Percentiles rank a stretch among this genome's conserved stretches.
These are phyloP conservation scores for Asparagopsis taxiformis DNA, from an alignment of 31 red algal genomes.

Conservation along the genomic window DNA sequence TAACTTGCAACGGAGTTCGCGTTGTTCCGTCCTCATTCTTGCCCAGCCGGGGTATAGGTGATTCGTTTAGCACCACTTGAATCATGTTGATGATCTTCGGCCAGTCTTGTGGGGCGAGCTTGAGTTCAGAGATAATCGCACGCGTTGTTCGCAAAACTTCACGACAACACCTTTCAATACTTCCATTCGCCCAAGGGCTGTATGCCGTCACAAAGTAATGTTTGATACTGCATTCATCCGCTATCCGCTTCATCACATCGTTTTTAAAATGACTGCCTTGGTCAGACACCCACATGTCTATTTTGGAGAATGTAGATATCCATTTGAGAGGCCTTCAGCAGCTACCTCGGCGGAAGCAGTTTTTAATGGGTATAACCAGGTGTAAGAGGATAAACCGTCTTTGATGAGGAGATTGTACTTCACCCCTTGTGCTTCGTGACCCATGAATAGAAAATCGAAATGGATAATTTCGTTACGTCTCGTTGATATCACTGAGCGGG, in stretches of 20 bases:
- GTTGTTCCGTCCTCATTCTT: too few relatives aligned
- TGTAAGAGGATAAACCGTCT: not conserved
- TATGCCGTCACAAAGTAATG: conserved; percentile 69
- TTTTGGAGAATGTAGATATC: not conserved
- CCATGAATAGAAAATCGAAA: conserved; percentile 33
- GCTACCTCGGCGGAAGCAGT: not conserved
- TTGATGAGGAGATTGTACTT: conserved; percentile 10
- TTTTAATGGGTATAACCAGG: conserved; percentile 1
- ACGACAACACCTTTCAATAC: conserved; percentile 13
- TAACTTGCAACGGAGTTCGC: too few relatives aligned
- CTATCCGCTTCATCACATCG: not conserved
- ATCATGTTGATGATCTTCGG: too few relatives aligned
- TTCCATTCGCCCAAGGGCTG: conserved; percentile 55
- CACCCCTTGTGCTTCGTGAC: not conserved
- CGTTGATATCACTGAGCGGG: not conserved
- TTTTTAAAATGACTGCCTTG: conserved; percentile 17
- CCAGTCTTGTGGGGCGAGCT: conserved; percentile 18
- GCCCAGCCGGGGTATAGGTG: too few relatives aligned
- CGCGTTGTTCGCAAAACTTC: conserved; percentile 18
- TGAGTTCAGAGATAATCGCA: conserved; percentile 13
- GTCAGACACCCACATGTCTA: not conserved
- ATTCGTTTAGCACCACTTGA: too few relatives aligned
- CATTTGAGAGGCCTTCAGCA: not conserved
- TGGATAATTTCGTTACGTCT: conserved; percentile 18
- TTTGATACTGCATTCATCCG: not conserved